phyloP scores from a whole-genome alignment of 768 basidiomycete species.

The Glaciozyma martinii region DNA sequence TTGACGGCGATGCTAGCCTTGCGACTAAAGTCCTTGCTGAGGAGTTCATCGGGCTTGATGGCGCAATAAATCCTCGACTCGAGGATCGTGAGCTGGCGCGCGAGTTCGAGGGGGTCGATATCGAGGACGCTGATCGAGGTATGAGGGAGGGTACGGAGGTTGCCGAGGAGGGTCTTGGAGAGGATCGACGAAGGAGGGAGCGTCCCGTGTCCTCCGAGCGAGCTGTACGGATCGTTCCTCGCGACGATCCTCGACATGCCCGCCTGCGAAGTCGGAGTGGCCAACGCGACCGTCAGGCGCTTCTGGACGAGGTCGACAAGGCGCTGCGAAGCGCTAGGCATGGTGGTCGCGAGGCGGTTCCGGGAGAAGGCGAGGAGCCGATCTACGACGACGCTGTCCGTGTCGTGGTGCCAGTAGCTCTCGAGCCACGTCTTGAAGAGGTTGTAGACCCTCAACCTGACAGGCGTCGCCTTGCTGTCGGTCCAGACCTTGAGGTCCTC shows the following conservation, averaged over 20 bases:
- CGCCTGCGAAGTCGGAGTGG: no score
- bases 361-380: constrained; percentile 37
- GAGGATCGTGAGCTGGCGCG: constrained; percentile 87
- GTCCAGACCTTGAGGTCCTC: constrained; percentile 68
- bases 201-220: constrained; percentile 1
- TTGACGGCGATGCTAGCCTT: constrained; percentile 52
- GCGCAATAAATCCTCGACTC: constrained; percentile 78
- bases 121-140: constrained; percentile 63
- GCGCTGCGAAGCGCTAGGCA: constrained; percentile 39
- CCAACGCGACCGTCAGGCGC: constrained; percentile 5
- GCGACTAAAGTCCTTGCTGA: constrained; percentile 61
- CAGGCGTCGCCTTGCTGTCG: constrained; percentile 76
- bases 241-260: constrained; percentile 18
- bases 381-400: constrained; percentile 56
- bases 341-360: constrained; percentile 35
- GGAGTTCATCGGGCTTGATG: constrained; percentile 77
- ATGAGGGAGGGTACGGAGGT: constrained; percentile 48
- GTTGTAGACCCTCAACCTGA: constrained; percentile 82
- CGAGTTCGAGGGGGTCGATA: constrained; percentile 84
- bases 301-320: constrained; percentile 39
- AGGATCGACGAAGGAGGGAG: constrained; percentile 66
- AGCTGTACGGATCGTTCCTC: constrained; percentile 16
- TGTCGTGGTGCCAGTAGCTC: constrained; percentile 68
- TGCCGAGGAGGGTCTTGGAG: constrained; percentile 62
- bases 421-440: constrained; percentile 93